Evolutionary conservation across 768 basidiomycete genomes (phyloP).

Genomic region (Phlebiopsis flavidoalba): DNA sequence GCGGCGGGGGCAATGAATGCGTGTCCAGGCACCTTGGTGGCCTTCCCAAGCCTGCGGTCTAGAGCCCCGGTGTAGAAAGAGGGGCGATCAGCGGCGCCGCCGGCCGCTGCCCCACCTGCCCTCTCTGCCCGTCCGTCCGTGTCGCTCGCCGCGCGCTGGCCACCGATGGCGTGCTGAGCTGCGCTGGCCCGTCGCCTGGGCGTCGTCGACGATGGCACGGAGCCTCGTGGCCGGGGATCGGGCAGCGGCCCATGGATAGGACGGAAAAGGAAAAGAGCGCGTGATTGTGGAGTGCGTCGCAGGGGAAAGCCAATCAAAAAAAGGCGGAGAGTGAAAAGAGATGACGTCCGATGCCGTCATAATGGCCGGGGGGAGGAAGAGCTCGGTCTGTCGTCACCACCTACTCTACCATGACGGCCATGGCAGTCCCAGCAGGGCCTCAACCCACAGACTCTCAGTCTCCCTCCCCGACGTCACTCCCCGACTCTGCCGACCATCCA

Average conservation of each 20-base stretch:
- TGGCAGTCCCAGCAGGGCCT: background rate
- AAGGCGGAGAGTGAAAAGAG: constrained; percentile 4
- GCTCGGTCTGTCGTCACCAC: background rate
- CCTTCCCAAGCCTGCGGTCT: background rate
- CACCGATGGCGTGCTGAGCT: too few species aligned
- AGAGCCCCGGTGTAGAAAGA: background rate
- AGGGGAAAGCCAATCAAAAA: background rate
- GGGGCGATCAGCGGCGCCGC: background rate
- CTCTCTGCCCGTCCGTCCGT: too few species aligned
- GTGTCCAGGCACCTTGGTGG: background rate
- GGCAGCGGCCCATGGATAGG: background rate
- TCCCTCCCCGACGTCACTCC: background rate
- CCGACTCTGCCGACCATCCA: constrained; percentile 8
- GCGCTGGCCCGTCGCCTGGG: too few species aligned
- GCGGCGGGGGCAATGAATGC: too few species aligned
- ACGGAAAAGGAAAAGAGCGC: constrained; percentile 1
- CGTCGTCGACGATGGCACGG: too few species aligned
- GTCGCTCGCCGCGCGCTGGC: too few species aligned
- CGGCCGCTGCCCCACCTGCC: background rate
- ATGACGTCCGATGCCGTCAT: constrained; percentile 5
- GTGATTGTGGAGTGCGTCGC: background rate
- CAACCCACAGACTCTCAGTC: background rate
- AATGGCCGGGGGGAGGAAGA: background rate
- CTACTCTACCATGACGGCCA: background rate
- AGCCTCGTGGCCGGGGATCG: too few species aligned